These are phyloP conservation scores for Dothidotthia symphoricarpi DNA, from an alignment of 2,329 filamentous ascomycete genomes.

Conservation along the genomic window DNA sequence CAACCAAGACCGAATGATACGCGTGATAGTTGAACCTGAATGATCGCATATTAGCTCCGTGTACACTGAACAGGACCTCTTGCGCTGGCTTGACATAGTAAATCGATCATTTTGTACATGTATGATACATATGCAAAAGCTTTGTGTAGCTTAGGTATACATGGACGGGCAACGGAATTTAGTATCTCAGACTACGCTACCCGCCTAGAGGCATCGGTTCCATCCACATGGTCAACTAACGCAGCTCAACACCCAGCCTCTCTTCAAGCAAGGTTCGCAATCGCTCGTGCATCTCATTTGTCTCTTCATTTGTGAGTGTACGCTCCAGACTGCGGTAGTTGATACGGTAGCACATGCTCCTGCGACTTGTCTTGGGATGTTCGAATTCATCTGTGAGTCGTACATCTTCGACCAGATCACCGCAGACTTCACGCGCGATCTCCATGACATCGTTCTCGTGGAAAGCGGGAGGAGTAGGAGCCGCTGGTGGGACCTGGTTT, in stretches of 20 bases:
- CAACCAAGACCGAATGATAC: too few species aligned
- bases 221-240: conserved; percentile 45
- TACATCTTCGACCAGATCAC: conserved; percentile 86
- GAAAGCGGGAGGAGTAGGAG: conserved; percentile 48
- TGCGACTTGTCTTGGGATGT: conserved; percentile 79
- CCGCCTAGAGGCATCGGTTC: neutral
- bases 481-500: conserved; percentile 41
- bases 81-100: too few species aligned
- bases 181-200: neutral
- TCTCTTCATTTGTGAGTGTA: conserved; percentile 81
- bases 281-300: conserved; percentile 70
- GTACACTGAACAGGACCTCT: too few species aligned
- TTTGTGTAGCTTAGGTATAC: too few species aligned
- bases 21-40: too few species aligned
- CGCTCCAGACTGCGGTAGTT: conserved; percentile 91
- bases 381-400: conserved; percentile 79
- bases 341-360: conserved; percentile 87
- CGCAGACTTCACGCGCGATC: conserved; percentile 77
- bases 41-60: too few species aligned
- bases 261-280: conserved; percentile 65
- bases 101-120: too few species aligned
- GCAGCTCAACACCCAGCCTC: conserved; percentile 75
- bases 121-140: too few species aligned
- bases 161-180: too few species aligned
- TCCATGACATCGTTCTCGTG: conserved; percentile 99